phyloP scores from a whole-genome alignment of 768 basidiomycete species.

The Leucosporidium yakuticum region DNA sequence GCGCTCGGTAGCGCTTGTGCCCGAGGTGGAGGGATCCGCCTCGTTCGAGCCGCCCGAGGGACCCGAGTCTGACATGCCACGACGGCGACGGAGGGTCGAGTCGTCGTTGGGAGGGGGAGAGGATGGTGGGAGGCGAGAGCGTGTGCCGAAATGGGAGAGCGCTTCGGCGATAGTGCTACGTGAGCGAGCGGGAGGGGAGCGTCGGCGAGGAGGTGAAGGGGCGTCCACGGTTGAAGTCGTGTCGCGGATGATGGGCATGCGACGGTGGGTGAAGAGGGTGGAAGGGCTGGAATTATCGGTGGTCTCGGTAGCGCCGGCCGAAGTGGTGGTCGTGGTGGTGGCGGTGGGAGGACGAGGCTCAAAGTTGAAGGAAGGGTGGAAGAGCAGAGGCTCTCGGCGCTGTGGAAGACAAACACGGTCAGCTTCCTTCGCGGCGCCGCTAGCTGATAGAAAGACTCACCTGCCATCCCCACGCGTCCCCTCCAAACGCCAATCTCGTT shows the following conservation, averaged over 20 bases:
- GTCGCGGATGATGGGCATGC: background rate
- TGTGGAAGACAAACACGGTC: background rate
- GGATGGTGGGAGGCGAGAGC: background rate
- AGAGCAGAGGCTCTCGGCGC: background rate
- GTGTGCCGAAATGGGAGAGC: constrained; percentile 2
- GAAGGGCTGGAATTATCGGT: background rate
- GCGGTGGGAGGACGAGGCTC: constrained; percentile 3
- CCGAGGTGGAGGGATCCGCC: background rate
- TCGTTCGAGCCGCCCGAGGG: background rate
- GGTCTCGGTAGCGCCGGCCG: no score
- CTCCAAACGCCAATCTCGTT: background rate
- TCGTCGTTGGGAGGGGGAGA: background rate
- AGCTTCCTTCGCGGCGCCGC: no score
- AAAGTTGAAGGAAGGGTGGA: constrained; percentile 6
- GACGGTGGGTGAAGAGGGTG: background rate
- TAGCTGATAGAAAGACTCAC: background rate
- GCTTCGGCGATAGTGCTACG: constrained; percentile 10
- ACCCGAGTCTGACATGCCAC: background rate
- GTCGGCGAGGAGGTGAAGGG: background rate
- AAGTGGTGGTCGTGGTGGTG: background rate
- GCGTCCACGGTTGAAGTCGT: constrained; percentile 6
- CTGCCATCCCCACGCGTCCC: background rate
- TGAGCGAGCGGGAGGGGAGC: background rate
- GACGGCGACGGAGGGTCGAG: background rate
- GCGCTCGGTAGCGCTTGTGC: background rate